Conservation (phyloP, 2,329 filamentous ascomycete species). For the Bipolaris gigantea region DNA sequence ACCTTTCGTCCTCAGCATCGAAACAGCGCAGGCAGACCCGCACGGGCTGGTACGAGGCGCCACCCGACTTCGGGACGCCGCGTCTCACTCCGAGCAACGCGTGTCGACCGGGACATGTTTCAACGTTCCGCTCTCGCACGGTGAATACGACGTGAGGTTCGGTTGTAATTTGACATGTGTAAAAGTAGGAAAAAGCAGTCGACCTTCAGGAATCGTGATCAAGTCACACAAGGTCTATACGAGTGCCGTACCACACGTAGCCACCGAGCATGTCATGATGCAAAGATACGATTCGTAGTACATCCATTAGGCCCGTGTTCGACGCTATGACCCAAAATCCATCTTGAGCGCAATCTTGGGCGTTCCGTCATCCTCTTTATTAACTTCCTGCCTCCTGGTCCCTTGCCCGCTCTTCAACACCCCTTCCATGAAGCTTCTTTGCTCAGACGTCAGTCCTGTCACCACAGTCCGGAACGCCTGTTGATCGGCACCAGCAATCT, state of each 20-base stretch:
- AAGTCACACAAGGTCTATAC: too few relatives aligned
- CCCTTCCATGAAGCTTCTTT: constrained; percentile 77
- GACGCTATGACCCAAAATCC: constrained; percentile 63
- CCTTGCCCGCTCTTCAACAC: constrained; percentile 66
- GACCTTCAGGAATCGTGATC: too few relatives aligned
- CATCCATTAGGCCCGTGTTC: background rate
- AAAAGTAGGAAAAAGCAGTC: too few relatives aligned
- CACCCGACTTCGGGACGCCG: background rate
- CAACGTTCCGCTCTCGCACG: too few relatives aligned
- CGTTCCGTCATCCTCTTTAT: constrained; percentile 57
- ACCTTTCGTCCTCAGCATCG: background rate
- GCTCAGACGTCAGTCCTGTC: constrained; percentile 66
- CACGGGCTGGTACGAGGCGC: too few relatives aligned
- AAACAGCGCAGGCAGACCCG: background rate
- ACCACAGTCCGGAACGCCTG: constrained; percentile 74
- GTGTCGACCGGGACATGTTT: too few relatives aligned
- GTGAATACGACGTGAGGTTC: too few relatives aligned
- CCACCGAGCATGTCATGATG: background rate
- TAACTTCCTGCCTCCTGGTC: constrained; percentile 51
- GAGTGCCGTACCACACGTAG: background rate
- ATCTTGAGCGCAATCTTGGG: constrained; percentile 94
- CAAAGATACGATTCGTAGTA: background rate
- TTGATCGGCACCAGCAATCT: constrained; percentile 77
- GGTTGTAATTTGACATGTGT: too few relatives aligned
- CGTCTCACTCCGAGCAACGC: background rate